These are phyloP conservation scores for Pythium oligandrum DNA, from an alignment of 352 stramenopile species.

Conservation along the genomic window DNA sequence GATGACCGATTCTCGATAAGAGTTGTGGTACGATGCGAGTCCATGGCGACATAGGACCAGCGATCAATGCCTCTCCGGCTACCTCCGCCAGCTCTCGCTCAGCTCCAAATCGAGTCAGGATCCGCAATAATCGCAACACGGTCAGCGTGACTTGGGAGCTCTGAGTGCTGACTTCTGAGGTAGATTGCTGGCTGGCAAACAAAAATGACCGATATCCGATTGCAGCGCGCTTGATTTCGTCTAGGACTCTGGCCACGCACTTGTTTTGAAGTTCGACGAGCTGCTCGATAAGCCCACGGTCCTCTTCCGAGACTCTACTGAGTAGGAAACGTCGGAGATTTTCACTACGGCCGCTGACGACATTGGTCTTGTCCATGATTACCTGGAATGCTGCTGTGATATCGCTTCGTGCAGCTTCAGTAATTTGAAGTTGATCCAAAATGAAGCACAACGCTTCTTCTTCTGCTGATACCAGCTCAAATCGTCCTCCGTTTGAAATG, in stretches of 20 bases:
- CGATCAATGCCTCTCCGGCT: slow-evolving; percentile 37
- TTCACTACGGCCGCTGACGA: too few relatives aligned
- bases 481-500: slow-evolving; percentile 37
- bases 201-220: slow-evolving; percentile 16
- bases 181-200: neutral
- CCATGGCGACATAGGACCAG: slow-evolving; percentile 59
- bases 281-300: slow-evolving; percentile 7
- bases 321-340: slow-evolving; percentile 15
- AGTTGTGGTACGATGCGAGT: slow-evolving; percentile 66
- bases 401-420: neutral
- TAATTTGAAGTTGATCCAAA: slow-evolving; percentile 31
- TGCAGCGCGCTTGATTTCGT: slow-evolving; percentile 12
- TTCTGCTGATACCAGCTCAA: slow-evolving; percentile 41
- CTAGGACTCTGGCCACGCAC: slow-evolving; percentile 9
- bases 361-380: slow-evolving; percentile 28
- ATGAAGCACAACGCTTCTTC: slow-evolving; percentile 30
- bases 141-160: slow-evolving; percentile 37
- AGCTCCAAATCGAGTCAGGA: slow-evolving; percentile 60
- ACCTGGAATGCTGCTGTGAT: slow-evolving; percentile 41
- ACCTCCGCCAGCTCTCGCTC: slow-evolving; percentile 35
- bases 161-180: neutral
- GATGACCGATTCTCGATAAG: slow-evolving; percentile 58
- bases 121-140: slow-evolving; percentile 51
- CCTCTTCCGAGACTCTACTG: neutral
- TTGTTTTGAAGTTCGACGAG: slow-evolving; percentile 11